These are phyloP conservation scores for Hortiboletus flavorubellus DNA, from an alignment of 768 basidiomycete species.

Conservation along the genomic window DNA sequence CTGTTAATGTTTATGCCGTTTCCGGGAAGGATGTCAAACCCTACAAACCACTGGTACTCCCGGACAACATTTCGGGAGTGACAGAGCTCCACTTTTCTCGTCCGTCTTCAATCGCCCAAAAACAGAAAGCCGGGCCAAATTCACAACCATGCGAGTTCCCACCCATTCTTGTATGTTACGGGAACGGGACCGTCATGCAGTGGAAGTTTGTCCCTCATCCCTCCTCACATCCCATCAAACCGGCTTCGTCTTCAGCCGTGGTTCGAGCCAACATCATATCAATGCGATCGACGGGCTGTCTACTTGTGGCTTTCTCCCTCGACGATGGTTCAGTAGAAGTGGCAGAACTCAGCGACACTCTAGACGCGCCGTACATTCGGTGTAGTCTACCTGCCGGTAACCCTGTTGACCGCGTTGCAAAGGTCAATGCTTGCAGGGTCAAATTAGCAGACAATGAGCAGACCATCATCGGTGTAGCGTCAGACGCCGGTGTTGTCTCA, in stretches of 20 bases:
- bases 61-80: slow-evolving; percentile 46
- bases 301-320: slow-evolving; percentile 56
- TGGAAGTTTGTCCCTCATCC: slow-evolving; percentile 38
- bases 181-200: slow-evolving; percentile 54
- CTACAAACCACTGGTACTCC: slow-evolving; percentile 41
- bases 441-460: slow-evolving; percentile 49
- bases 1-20: slow-evolving; percentile 62
- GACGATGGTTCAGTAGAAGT: slow-evolving; percentile 69
- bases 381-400: slow-evolving; percentile 60
- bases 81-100: slow-evolving; percentile 49
- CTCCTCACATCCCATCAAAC: slow-evolving; percentile 36
- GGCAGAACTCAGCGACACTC: slow-evolving; percentile 46
- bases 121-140: slow-evolving; percentile 18
- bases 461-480: slow-evolving; percentile 58
- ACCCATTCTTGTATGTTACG: slow-evolving; percentile 50
- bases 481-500: slow-evolving; percentile 65
- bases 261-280: slow-evolving; percentile 48
- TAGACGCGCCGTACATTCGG: slow-evolving; percentile 40
- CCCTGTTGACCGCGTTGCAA: slow-evolving; percentile 49
- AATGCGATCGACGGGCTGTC: slow-evolving; percentile 43
- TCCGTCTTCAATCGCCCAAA: slow-evolving; percentile 4
- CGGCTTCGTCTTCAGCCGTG: slow-evolving; percentile 43
- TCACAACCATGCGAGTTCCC: slow-evolving; percentile 11
- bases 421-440: slow-evolving; percentile 50
- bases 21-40: slow-evolving; percentile 35